Evolutionary conservation across 1,139 yeast genomes (phyloP).

Genomic region (Insectozyma bohioensis): DNA sequence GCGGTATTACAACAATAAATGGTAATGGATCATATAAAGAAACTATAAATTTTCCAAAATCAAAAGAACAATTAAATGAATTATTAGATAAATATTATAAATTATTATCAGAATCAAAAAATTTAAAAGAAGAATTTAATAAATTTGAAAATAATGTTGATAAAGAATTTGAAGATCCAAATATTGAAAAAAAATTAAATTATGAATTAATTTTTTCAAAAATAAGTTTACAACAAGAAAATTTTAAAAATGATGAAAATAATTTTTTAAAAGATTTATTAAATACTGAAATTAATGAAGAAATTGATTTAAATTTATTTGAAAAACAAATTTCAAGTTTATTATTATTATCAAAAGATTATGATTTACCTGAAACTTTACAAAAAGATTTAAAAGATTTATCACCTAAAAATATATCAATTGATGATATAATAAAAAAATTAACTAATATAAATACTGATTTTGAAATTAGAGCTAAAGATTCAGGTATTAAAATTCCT

Average conservation of each 20-base stretch:
- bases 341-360: slow-evolving; percentile 72
- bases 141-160: too few species aligned
- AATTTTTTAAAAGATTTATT: slow-evolving; percentile 21
- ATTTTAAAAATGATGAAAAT: slow-evolving; percentile 24
- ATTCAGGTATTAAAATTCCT: slow-evolving; percentile 33
- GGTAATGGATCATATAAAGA: too few species aligned
- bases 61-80: slow-evolving; percentile 31
- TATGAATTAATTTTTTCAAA: slow-evolving; percentile 34
- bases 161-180: slow-evolving; percentile 21
- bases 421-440: slow-evolving; percentile 16
- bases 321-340: slow-evolving; percentile 72
- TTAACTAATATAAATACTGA: slow-evolving; percentile 14
- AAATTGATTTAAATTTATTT: slow-evolving; percentile 51
- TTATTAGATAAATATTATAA: slow-evolving; percentile 33
- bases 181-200: slow-evolving; percentile 21
- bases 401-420: slow-evolving; percentile 7
- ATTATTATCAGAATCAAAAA: slow-evolving; percentile 11
- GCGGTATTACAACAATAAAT: slow-evolving; percentile 12
- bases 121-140: slow-evolving; percentile 14
- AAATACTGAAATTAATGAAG: slow-evolving; percentile 9
- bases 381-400: slow-evolving; percentile 18
- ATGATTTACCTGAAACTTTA: slow-evolving; percentile 64
- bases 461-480: slow-evolving; percentile 30
- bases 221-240: slow-evolving; percentile 31
- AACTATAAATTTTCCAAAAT: slow-evolving; percentile 22